Evolutionary conservation across 2,329 filamentous ascomycete genomes (phyloP).

Genomic region (Colletotrichum viniferum): DNA sequence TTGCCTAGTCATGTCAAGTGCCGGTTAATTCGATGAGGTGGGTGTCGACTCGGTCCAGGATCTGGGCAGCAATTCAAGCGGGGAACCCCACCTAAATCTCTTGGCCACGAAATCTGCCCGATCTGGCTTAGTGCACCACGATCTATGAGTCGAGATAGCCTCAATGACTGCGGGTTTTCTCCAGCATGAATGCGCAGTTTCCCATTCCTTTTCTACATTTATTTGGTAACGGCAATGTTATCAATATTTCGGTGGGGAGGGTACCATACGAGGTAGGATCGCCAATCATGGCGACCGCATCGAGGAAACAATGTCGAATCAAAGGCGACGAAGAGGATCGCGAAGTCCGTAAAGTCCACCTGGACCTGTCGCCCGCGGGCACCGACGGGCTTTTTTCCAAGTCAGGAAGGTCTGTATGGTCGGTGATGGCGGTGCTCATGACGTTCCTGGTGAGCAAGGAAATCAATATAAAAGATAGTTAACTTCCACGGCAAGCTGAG

Average conservation of each 20-base stretch:
- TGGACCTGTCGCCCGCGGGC: not conserved
- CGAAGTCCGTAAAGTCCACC: not conserved
- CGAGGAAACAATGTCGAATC: not conserved
- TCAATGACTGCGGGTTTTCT: not conserved
- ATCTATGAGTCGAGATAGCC: not conserved
- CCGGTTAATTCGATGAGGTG: rapidly evolving
- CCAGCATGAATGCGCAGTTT: not conserved
- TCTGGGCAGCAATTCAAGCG: not conserved
- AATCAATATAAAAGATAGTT: not conserved
- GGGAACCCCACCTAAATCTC: not conserved
- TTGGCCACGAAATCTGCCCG: conserved; percentile 2
- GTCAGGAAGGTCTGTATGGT: not conserved
- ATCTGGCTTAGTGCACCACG: not conserved
- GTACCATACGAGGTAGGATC: not conserved
- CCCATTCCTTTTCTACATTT: not conserved
- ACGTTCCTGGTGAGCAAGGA: not conserved
- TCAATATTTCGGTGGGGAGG: not conserved
- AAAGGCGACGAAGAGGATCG: not conserved
- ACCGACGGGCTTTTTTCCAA: not conserved
- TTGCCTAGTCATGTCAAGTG: not conserved
- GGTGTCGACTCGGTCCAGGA: not conserved
- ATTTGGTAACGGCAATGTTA: not conserved
- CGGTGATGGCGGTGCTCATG: not conserved
- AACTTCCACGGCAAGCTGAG: not conserved
- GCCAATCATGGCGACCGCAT: not conserved